Base-by-base conservation (phyloP, 805 yeast species). In the Candida bentonensis region DNA sequence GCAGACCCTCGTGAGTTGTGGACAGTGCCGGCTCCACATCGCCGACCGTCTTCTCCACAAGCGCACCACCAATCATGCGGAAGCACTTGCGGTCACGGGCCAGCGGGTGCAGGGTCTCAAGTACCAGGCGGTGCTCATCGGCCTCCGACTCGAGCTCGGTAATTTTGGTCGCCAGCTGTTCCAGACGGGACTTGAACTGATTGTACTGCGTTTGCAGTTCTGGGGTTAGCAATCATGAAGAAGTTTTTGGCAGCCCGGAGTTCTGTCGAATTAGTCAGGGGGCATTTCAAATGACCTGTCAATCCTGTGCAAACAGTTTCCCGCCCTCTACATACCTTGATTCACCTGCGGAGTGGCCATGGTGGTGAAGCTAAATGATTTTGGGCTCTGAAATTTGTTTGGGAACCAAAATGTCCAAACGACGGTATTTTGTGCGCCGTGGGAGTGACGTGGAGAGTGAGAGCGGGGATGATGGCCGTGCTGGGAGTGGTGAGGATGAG, bases 51-150 rank as follows among this genome's bases (percentile, higher is more conserved):
- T 83, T 79, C 56, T 87, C 94, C 15, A 88, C 82, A 25, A 89
- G 69, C 2, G 88, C 95, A 7, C 95, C 94, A 22, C 96, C 96
- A 25, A 89, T 74, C 96, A 92, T 86, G 55, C 94, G 77, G 64
- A 78, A 87, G 56, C 96, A 86, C 57, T 79, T 78, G 48, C 98
- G 74, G 40, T 72, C 76, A 2, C 53, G 49, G 21, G 78, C 77
- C 7, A 76, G 66, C 1, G 63, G 65, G 39, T 61, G 50, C 23
- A 82, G 61, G 1, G 89, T 79, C 20, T 69, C 72, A 13, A 79
- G 54, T 1, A 82, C 92, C 15, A 80, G 63, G 28, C 66, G 66
- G 51, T 67, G 70, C 53, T 67, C 71, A 39, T 63, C 69, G 23
- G 58, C 46, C 40, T 67, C 70, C 40, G 58, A 44, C 43, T 67